Conservation (phyloP, 1,284 basidiomycete genomes). For the Papiliotrema flavescens region DNA sequence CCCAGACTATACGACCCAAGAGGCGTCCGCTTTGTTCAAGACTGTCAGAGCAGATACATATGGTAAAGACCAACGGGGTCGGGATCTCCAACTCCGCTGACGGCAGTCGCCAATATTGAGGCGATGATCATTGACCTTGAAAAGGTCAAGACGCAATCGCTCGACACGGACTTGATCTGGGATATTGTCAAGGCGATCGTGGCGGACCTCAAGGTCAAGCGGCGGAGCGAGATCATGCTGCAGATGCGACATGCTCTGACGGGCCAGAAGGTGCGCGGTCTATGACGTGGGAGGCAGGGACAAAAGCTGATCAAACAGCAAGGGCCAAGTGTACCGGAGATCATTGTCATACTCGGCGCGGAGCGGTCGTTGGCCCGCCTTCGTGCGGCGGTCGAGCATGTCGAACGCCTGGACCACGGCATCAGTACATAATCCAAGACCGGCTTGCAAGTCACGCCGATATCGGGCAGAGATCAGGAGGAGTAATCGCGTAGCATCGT, state of each 20-base stretch:
- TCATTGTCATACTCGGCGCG: constrained; percentile 30
- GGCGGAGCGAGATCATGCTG: constrained; percentile 61
- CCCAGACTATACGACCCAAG: constrained; percentile 58
- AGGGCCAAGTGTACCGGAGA: constrained; percentile 32
- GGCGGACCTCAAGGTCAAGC: constrained; percentile 49
- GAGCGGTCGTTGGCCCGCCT: constrained; percentile 21
- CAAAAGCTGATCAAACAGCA: constrained; percentile 12
- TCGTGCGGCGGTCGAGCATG: constrained; percentile 16
- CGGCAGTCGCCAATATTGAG: constrained; percentile 19
- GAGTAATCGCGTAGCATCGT: too few species aligned
- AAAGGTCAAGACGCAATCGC: not conserved
- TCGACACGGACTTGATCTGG: constrained; percentile 38
- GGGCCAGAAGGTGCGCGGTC: constrained; percentile 63
- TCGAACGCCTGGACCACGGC: not conserved
- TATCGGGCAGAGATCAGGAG: too few species aligned
- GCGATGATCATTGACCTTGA: constrained; percentile 8
- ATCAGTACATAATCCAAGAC: too few species aligned
- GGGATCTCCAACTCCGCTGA: not conserved
- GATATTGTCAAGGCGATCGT: constrained; percentile 55
- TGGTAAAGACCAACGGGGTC: too few species aligned
- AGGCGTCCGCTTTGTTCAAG: constrained; percentile 59
- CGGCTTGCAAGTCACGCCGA: too few species aligned
- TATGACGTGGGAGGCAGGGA: not conserved
- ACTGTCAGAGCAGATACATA: constrained; percentile 51
- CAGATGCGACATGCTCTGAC: constrained; percentile 71